Percentiles rank a stretch among this genome's conserved stretches.
Evolutionary conservation across 2,329 filamentous ascomycete species (phyloP).

Genomic region (Camillea tinctor): DNA sequence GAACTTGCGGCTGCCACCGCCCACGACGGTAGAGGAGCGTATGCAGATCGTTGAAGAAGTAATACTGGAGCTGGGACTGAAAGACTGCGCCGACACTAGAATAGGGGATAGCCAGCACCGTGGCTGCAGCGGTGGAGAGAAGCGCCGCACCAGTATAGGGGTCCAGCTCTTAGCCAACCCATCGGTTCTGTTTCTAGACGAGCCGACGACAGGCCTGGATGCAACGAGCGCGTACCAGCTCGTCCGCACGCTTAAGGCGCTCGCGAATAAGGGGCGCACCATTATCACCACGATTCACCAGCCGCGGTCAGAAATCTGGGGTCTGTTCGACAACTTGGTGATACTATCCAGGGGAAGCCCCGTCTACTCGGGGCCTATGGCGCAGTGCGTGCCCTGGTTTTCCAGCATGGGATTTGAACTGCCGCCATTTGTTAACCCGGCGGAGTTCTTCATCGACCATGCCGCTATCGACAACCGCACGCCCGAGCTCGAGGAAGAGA

Average conservation of each 20-base stretch:
- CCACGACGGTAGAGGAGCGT: constrained; percentile 58
- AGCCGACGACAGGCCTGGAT: constrained; percentile 76
- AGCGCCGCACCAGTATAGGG: constrained; percentile 72
- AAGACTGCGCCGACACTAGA: constrained; percentile 73
- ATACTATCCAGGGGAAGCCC: constrained; percentile 66
- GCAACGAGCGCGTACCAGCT: constrained; percentile 75
- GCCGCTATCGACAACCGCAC: constrained; percentile 73
- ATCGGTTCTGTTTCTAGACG: constrained; percentile 74
- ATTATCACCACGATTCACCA: constrained; percentile 76
- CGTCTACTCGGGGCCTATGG: constrained; percentile 63
- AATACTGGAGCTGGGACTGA: constrained; percentile 71
- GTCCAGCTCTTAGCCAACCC: constrained; percentile 79
- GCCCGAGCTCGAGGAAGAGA: constrained; percentile 61
- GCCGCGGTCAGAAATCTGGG: constrained; percentile 77
- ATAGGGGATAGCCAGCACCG: constrained; percentile 71
- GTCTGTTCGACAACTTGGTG: constrained; percentile 70
- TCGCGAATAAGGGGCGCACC: constrained; percentile 68
- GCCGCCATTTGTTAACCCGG: constrained; percentile 73
- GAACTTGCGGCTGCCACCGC: constrained; percentile 65
- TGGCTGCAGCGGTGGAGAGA: constrained; percentile 77
- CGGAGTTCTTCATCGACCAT: constrained; percentile 73
- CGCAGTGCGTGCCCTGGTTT: constrained; percentile 64
- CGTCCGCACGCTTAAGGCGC: constrained; percentile 64
- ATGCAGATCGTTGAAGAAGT: constrained; percentile 69
- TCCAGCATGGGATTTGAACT: constrained; percentile 57